These are phyloP conservation scores for Neurospora terricola DNA, from an alignment of 495 filamentous ascomycete species.

Conservation along the genomic window DNA sequence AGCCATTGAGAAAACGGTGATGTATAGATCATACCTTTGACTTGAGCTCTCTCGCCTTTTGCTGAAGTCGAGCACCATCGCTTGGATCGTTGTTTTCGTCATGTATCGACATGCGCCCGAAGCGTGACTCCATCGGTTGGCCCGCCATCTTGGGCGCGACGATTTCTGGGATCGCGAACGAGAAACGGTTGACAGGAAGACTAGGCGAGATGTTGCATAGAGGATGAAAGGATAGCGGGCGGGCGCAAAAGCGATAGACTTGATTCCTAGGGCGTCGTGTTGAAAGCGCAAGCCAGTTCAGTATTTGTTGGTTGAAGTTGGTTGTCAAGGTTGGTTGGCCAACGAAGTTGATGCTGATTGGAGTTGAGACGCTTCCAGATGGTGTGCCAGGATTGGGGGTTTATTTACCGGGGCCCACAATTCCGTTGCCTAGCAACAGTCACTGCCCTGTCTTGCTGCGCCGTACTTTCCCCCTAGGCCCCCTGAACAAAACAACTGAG, in stretches of 20 bases:
- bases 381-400: constrained; percentile 6
- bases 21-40: constrained; percentile 47
- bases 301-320: not conserved
- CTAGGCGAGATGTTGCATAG: not conserved
- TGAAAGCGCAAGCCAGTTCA: not conserved
- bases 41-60: constrained; percentile 31
- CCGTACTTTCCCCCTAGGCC: not conserved
- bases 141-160: constrained; percentile 32
- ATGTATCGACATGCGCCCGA: constrained; percentile 73
- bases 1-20: not conserved
- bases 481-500: not conserved
- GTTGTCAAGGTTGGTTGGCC: not conserved
- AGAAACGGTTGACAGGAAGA: not conserved
- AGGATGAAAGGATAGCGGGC: not conserved
- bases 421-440: constrained; percentile 18
- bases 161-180: not conserved
- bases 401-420: constrained; percentile 5
- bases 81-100: constrained; percentile 59
- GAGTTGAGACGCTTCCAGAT: constrained; percentile 2
- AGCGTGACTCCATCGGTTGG: constrained; percentile 58
- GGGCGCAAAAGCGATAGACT: not conserved
- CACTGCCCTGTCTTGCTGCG: not conserved
- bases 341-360: not conserved
- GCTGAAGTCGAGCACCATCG: constrained; percentile 38
- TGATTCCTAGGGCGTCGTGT: not conserved